Conservation (phyloP, 257 asterid genomes). For the Rehmannia glutinosa region DNA sequence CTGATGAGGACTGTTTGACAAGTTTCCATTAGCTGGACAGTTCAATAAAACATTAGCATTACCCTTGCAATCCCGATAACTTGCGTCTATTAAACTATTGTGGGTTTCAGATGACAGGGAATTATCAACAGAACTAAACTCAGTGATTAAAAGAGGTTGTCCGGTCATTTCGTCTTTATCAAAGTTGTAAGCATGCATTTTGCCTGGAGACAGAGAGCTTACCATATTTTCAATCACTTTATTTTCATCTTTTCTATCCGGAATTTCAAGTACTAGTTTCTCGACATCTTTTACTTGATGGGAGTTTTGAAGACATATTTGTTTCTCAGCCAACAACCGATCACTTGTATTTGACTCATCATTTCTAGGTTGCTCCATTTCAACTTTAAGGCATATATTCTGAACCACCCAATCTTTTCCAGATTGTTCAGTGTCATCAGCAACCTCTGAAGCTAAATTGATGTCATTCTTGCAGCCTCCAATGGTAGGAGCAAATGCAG, state of each 20-base stretch:
- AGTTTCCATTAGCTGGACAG: constrained; percentile 16
- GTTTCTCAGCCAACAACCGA: constrained; percentile 26
- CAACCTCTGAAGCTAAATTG: constrained; percentile 21
- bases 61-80: constrained; percentile 20
- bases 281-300: constrained; percentile 23
- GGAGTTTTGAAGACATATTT: constrained; percentile 19
- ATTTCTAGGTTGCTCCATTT: constrained; percentile 16
- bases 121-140: constrained; percentile 15
- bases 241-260: constrained; percentile 22
- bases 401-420: constrained; percentile 17
- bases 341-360: constrained; percentile 24
- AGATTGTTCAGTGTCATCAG: constrained; percentile 19
- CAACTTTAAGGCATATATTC: constrained; percentile 19
- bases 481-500: constrained; percentile 20
- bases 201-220: constrained; percentile 12
- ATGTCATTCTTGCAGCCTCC: constrained; percentile 20
- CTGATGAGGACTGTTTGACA: constrained; percentile 22
- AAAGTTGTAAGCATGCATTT: constrained; percentile 10
- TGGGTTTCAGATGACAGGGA: constrained; percentile 22
- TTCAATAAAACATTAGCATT: constrained; percentile 10
- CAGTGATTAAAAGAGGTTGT: constrained; percentile 16
- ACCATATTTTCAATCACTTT: constrained; percentile 16
- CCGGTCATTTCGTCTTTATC: constrained; percentile 10
- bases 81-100: constrained; percentile 12
- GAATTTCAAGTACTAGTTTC: constrained; percentile 18